Evolutionary conservation across 441 rosid species (phyloP), one percentile per base, ranked within the genome.

Genomic region (Brassica balearica): DNA sequence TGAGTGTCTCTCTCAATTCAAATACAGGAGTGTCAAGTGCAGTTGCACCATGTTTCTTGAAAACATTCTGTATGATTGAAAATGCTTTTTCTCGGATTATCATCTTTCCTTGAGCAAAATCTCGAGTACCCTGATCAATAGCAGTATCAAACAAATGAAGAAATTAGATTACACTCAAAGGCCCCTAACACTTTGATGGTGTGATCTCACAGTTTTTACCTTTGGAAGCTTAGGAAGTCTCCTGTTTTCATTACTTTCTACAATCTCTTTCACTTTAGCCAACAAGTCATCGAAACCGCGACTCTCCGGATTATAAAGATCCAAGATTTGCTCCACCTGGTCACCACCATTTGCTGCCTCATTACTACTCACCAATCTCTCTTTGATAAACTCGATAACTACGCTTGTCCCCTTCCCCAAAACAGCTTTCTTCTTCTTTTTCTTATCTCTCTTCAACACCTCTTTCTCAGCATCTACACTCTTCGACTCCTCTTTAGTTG

Each of bases 11-110:
- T 84, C 93, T 88, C 89, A 96, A 65, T 80, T 96, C 99, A 76
- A 96, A 96, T 69, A 86, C 98, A 81, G 99, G 99, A 70, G 99
- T 96, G 69, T 96, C 99, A 34, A 96, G 89, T 29, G 94, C 90
- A 17, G 91, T 91, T 25, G 97, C 97, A 74, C 96, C 95, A 64
- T 96, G 97, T 80, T 89, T 94, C 88, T 90, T 89, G 80, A 93
- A 96, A 78, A 91, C 93, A 14, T 82, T 89, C 29, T 88, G 83
- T 69, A 90, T 93, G 71, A 87, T 87, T 46, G 95, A 86, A 81
- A 96, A 96, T 51, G 96, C 96, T 69, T 80, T 92, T 81, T 92
- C 92, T 85, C 97, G 84, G 77, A 90, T 67, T 6, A 85, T 82
- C 98, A 90, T 96, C 84, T 93, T 90, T 46, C 88, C 97, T 78